Evolutionary conservation across 75 land plant genomes (phyloP).

Genomic region (Sequoia sempervirens): DNA sequence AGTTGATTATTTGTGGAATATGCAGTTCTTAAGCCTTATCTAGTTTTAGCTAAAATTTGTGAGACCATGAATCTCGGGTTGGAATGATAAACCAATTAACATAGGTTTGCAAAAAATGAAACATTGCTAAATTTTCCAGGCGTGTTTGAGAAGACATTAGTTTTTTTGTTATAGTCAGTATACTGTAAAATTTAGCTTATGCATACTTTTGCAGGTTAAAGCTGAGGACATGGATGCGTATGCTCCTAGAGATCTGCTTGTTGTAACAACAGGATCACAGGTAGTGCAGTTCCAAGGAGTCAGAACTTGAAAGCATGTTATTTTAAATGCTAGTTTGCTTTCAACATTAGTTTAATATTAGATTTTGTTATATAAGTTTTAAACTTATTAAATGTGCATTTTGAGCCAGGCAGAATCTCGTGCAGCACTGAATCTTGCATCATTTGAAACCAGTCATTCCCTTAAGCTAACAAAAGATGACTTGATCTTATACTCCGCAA

Average conservation of each 20-base stretch:
- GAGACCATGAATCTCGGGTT: neutral
- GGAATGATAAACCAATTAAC: neutral
- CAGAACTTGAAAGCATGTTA: neutral
- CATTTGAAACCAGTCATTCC: conserved; percentile 30
- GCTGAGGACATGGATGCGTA: conserved; percentile 51
- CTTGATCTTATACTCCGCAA: conserved; percentile 43
- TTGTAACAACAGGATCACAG: conserved; percentile 58
- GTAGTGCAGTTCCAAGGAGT: conserved; percentile 14
- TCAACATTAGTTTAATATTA: neutral
- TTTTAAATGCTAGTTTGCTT: neutral
- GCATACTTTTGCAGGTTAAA: conserved; percentile 26
- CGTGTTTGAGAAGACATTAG: neutral
- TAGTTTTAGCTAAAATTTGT: neutral
- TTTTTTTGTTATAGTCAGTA: neutral
- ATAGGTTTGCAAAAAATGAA: neutral
- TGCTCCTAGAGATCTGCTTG: conserved; percentile 37
- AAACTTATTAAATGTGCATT: conserved; percentile 1
- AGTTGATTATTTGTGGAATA: neutral
- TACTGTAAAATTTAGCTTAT: neutral
- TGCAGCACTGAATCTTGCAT: conserved; percentile 47
- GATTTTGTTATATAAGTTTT: neutral
- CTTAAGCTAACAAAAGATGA: conserved; percentile 44
- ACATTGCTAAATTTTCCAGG: neutral
- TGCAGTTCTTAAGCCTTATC: neutral
- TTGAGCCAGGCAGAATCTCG: conserved; percentile 47